Conservation (phyloP, 257 asterid species). For the Nicotiana paniculata region DNA sequence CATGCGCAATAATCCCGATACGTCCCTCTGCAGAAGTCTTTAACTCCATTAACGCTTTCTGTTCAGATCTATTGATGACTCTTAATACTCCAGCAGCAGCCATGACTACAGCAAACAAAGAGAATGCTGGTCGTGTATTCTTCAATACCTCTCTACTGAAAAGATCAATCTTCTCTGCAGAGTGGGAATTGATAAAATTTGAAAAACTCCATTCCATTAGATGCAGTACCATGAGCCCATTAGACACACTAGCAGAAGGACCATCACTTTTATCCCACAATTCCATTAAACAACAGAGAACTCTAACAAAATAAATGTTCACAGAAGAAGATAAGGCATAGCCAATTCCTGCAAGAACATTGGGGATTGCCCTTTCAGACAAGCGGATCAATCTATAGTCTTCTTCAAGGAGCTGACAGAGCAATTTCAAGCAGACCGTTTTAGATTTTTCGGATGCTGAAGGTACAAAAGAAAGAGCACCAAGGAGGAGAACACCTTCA, state of each 20-base stretch:
- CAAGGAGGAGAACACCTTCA: conserved; percentile 76
- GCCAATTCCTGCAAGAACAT: conserved; percentile 71
- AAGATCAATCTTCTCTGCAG: conserved; percentile 46
- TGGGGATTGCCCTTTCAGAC: conserved; percentile 46
- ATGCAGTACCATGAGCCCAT: conserved; percentile 80
- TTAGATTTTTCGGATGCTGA: conserved; percentile 59
- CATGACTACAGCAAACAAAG: conserved; percentile 65
- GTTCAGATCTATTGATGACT: conserved; percentile 58
- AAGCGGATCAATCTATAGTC: conserved; percentile 31
- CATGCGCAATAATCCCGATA: conserved; percentile 42
- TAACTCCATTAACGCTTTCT: conserved; percentile 41
- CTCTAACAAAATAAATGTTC: conserved; percentile 34
- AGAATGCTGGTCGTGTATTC: conserved; percentile 34
- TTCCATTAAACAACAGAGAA: conserved; percentile 43
- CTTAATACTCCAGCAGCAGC: conserved; percentile 76
- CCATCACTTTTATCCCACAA: conserved; percentile 60
- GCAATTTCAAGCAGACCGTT: conserved; percentile 56
- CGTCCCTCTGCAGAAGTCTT: conserved; percentile 46
- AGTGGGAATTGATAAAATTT: conserved; percentile 37
- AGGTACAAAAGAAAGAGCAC: conserved; percentile 55
- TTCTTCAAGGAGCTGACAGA: conserved; percentile 55
- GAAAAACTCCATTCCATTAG: conserved; percentile 79
- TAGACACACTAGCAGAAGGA: conserved; percentile 39
- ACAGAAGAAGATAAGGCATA: conserved; percentile 69
- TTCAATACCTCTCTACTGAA: conserved; percentile 38